Conservation (phyloP, 2,329 filamentous ascomycete species). For the Dactylellina drechsleri region DNA sequence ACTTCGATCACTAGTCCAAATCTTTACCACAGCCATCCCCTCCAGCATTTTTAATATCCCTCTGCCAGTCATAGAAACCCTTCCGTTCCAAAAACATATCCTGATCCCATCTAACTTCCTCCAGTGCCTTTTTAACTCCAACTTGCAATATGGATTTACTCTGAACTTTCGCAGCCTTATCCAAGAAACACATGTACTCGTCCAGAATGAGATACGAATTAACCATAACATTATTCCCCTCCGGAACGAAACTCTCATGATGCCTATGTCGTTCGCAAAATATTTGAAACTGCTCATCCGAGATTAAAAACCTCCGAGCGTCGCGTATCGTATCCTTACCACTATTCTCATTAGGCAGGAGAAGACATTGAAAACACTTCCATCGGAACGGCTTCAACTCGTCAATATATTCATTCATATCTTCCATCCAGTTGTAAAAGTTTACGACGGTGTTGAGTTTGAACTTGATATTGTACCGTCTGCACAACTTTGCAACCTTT, state of each 20-base stretch:
- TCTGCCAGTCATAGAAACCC: conserved; percentile 66
- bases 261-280: conserved; percentile 65
- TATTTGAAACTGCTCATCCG: conserved; percentile 63
- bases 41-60: conserved; percentile 21
- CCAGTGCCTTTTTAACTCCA: conserved; percentile 61
- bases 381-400: conserved; percentile 57
- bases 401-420: conserved; percentile 63
- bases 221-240: conserved; percentile 67
- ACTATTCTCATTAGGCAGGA: conserved; percentile 68
- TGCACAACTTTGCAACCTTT: conserved; percentile 64
- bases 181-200: conserved; percentile 34
- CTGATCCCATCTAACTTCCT: conserved; percentile 65
- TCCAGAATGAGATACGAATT: conserved; percentile 65
- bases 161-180: conserved; percentile 29
- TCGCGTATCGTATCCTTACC: conserved; percentile 62
- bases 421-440: conserved; percentile 65
- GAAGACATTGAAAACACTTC: conserved; percentile 69
- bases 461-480: conserved; percentile 66
- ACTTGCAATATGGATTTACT: conserved; percentile 17
- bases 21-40: neutral
- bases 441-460: conserved; percentile 70
- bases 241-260: conserved; percentile 64
- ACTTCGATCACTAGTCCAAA: neutral
- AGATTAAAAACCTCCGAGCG: conserved; percentile 64
- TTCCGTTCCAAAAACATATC: conserved; percentile 64